Percentiles rank a stretch among this genome's conserved stretches.
Evolutionary conservation across 176 grass and related monocot genomes (phyloP).

Genomic region (Carex littledalei): DNA sequence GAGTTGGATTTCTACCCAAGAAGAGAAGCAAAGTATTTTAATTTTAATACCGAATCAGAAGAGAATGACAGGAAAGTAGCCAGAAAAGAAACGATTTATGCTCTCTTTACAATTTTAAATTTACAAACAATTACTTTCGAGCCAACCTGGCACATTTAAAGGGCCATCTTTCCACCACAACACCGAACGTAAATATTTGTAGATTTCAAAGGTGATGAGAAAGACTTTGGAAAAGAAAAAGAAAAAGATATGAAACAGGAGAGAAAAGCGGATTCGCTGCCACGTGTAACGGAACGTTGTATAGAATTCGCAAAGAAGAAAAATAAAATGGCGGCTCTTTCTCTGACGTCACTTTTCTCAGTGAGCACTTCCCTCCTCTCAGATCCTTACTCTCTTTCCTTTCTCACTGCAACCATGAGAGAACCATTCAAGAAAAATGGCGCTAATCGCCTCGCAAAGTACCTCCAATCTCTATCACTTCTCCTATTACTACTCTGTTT

Average conservation of each 20-base stretch:
- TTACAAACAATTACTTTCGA: neutral
- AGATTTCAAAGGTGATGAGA: neutral
- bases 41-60: constrained; percentile 5
- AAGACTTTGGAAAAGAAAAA: constrained; percentile 18
- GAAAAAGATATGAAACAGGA: constrained; percentile 16
- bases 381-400: constrained; percentile 4
- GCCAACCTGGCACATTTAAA: neutral
- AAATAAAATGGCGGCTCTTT: constrained; percentile 37
- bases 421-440: constrained; percentile 4
- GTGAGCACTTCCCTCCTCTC: neutral
- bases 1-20: constrained; percentile 1
- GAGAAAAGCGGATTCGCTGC: constrained; percentile 49
- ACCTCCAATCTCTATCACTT: neutral
- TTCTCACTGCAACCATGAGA: constrained; percentile 24
- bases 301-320: neutral
- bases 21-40: constrained; percentile 28
- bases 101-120: neutral
- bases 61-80: constrained; percentile 28
- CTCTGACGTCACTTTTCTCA: constrained; percentile 16
- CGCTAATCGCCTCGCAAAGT: neutral
- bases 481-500: neutral
- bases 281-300: constrained; percentile 40
- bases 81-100: neutral
- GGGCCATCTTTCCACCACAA: neutral
- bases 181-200: neutral